Conservation (phyloP, 352 stramenopile genomes). For the Pythium chondricola region DNA sequence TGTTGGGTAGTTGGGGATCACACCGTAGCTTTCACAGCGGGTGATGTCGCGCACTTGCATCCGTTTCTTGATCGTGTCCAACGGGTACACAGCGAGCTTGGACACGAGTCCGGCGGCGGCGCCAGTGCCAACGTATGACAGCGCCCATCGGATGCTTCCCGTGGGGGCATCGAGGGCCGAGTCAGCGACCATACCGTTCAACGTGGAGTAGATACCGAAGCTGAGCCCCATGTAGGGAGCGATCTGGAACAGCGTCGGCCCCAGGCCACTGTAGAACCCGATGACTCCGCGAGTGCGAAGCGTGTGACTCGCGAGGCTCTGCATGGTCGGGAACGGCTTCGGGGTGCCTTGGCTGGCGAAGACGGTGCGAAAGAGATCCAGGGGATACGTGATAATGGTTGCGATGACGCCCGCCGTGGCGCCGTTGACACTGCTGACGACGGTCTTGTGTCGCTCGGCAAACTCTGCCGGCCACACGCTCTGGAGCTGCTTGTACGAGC, state of each 20-base stretch:
- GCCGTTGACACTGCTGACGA: slow-evolving; percentile 74
- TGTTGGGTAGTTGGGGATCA: slow-evolving; percentile 59
- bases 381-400: slow-evolving; percentile 90
- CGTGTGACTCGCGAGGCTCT: slow-evolving; percentile 64
- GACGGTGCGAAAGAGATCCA: slow-evolving; percentile 92
- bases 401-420: slow-evolving; percentile 82
- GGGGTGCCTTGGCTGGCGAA: slow-evolving; percentile 89
- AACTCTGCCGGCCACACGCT: slow-evolving; percentile 27
- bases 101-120: slow-evolving; percentile 85
- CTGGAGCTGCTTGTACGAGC: slow-evolving; percentile 47
- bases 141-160: slow-evolving; percentile 18
- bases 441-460: slow-evolving; percentile 12
- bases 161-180: slow-evolving; percentile 15
- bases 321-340: slow-evolving; percentile 75
- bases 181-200: slow-evolving; percentile 35
- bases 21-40: slow-evolving; percentile 50
- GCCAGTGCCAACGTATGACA: slow-evolving; percentile 73
- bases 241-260: slow-evolving; percentile 88
- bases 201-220: slow-evolving; percentile 89
- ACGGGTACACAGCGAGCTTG: slow-evolving; percentile 91
- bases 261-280: slow-evolving; percentile 89
- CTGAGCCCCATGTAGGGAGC: slow-evolving; percentile 95
- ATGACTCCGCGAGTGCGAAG: slow-evolving; percentile 59
- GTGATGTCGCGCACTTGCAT: slow-evolving; percentile 87
- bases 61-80: slow-evolving; percentile 96